Percentiles rank a stretch among this genome's conserved stretches.
These are phyloP conservation scores for Santalum album DNA, from an alignment of 164 flowering plant genomes.

Conservation along the genomic window DNA sequence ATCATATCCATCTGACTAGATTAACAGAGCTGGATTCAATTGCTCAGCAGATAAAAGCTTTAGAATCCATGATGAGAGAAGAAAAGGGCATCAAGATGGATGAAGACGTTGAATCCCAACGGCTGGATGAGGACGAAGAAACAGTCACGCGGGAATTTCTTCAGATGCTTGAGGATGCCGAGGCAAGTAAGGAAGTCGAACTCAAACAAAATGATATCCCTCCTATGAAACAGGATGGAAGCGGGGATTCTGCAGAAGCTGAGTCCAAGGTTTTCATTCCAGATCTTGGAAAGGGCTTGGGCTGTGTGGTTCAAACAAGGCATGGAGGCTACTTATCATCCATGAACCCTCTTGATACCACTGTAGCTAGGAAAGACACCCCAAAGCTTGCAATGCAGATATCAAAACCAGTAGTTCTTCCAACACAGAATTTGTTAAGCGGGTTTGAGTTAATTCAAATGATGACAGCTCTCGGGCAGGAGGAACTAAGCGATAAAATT, in stretches of 20 bases:
- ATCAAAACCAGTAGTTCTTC: slow-evolving; percentile 59
- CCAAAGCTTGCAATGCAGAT: slow-evolving; percentile 93
- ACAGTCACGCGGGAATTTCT: slow-evolving; percentile 82
- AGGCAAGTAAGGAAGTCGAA: slow-evolving; percentile 14
- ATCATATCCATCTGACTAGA: slow-evolving; percentile 41
- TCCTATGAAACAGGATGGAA: slow-evolving; percentile 19
- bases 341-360: slow-evolving; percentile 54
- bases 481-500: slow-evolving; percentile 48
- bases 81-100: slow-evolving; percentile 28
- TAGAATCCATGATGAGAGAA: slow-evolving; percentile 63
- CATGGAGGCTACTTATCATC: slow-evolving; percentile 84
- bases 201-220: slow-evolving; percentile 17
- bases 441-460: slow-evolving; percentile 71
- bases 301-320: slow-evolving; percentile 82
- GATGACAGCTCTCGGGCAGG: slow-evolving; percentile 58
- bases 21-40: slow-evolving; percentile 74
- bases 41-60: slow-evolving; percentile 86
- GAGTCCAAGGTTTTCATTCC: slow-evolving; percentile 46
- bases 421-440: slow-evolving; percentile 21
- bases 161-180: slow-evolving; percentile 77
- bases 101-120: slow-evolving; percentile 41
- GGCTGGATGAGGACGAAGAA: slow-evolving; percentile 83
- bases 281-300: slow-evolving; percentile 83
- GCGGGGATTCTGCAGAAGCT: slow-evolving; percentile 21
- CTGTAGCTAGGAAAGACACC: slow-evolving; percentile 49